phyloP scores from a whole-genome alignment of 208 protist species.

The Acanthamoeba lugdunensis region DNA sequence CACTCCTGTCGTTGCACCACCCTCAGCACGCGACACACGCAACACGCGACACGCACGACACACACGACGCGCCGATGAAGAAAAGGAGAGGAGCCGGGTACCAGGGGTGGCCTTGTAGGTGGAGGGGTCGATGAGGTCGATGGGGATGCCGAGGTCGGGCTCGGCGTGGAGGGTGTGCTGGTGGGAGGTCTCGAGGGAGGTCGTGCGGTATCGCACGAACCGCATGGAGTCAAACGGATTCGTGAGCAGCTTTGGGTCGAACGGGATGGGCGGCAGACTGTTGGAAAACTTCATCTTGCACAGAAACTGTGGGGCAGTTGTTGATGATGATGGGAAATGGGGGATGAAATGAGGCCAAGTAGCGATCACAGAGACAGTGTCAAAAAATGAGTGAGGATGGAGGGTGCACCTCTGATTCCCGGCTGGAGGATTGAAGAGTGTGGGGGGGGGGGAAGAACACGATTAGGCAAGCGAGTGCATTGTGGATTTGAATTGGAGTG shows the following conservation, averaged over 20 bases:
- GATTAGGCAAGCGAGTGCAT: too few relatives aligned
- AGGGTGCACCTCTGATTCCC: neutral
- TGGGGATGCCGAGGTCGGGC: constrained; percentile 77
- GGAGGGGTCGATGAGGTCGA: constrained; percentile 77
- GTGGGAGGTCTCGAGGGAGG: constrained; percentile 76
- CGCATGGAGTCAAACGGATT: constrained; percentile 71
- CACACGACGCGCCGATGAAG: too few relatives aligned
- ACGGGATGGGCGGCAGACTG: constrained; percentile 75
- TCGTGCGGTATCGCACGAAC: constrained; percentile 75
- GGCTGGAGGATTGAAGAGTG: neutral
- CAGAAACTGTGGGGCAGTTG: constrained; percentile 52
- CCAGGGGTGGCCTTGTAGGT: constrained; percentile 62
- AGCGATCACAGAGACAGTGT: neutral
- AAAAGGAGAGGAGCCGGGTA: too few relatives aligned
- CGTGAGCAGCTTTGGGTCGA: constrained; percentile 78
- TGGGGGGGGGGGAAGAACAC: neutral
- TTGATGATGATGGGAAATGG: neutral
- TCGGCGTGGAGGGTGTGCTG: constrained; percentile 76
- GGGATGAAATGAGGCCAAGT: neutral
- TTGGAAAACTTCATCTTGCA: constrained; percentile 75
- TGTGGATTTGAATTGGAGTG: neutral
- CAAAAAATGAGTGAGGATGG: neutral
- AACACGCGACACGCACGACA: too few relatives aligned
- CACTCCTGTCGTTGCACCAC: neutral
- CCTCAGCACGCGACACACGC: too few relatives aligned